Evolutionary conservation across 495 filamentous ascomycete genomes (phyloP).

Genomic region (Podospora australis): DNA sequence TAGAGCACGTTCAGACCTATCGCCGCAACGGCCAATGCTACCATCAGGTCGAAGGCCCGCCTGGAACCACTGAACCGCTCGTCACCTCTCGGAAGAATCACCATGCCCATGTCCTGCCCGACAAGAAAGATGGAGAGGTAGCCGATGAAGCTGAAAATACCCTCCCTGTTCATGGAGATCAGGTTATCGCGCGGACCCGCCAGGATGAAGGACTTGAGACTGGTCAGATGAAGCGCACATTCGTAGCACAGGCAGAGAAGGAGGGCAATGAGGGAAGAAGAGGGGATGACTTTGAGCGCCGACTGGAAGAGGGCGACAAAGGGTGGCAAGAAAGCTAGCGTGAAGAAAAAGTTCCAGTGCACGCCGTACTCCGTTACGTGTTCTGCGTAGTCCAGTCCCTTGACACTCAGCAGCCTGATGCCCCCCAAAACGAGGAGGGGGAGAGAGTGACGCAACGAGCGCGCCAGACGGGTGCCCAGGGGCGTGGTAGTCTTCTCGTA

Average conservation of each 20-base stretch:
- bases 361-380: constrained; percentile 98
- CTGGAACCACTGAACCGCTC: constrained; percentile 9
- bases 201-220: constrained; percentile 75
- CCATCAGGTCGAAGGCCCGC: constrained; percentile 50
- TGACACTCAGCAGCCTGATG: constrained; percentile 78
- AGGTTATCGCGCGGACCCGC: constrained; percentile 71
- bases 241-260: constrained; percentile 63
- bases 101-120: constrained; percentile 74
- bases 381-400: constrained; percentile 91
- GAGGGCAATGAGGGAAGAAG: constrained; percentile 65
- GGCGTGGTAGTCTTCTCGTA: constrained; percentile 41
- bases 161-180: constrained; percentile 85
- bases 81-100: constrained; percentile 60
- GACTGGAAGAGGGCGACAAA: constrained; percentile 84
- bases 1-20: constrained; percentile 63
- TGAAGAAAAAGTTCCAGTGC: constrained; percentile 99
- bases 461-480: constrained; percentile 49
- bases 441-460: constrained; percentile 68
- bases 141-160: constrained; percentile 84
- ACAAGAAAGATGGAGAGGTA: constrained; percentile 94
- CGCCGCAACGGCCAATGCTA: constrained; percentile 53
- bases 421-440: constrained; percentile 78
- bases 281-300: constrained; percentile 53
- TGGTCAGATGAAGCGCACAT: constrained; percentile 64
- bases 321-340: constrained; percentile 78